Percentiles rank a stretch among this genome's conserved stretches.
Evolutionary conservation across 2,329 filamentous ascomycete species (phyloP).

Genomic region (Fusarium clavum): DNA sequence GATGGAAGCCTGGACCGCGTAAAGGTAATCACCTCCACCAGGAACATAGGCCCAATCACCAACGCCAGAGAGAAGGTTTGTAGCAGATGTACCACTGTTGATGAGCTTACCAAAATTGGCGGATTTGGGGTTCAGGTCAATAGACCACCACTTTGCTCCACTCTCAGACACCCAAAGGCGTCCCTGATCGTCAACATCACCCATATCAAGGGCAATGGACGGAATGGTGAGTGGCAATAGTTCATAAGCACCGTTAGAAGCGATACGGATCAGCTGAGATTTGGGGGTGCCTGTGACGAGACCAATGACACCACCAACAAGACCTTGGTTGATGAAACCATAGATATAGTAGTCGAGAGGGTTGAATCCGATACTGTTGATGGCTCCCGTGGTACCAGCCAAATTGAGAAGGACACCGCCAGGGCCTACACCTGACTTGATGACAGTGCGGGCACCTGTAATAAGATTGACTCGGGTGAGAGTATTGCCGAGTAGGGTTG

Average conservation of each 20-base stretch:
- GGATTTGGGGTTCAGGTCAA: constrained; percentile 5
- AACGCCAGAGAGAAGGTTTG: background rate
- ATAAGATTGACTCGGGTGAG: constrained; percentile 5
- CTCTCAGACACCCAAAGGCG: constrained; percentile 7
- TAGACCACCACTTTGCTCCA: constrained; percentile 7
- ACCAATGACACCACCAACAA: background rate
- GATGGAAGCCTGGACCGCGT: constrained; percentile 3
- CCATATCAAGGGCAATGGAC: background rate
- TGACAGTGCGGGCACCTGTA: background rate
- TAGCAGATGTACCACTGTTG: constrained; percentile 2
- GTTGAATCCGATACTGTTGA: constrained; percentile 13
- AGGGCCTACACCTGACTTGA: background rate
- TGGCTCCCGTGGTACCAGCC: background rate
- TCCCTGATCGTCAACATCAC: constrained; percentile 9
- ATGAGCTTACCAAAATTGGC: constrained; percentile 5
- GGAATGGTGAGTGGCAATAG: background rate
- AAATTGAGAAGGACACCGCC: background rate
- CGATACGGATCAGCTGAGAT: constrained; percentile 8
- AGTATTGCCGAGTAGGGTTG: constrained; percentile 4
- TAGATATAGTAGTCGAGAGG: constrained; percentile 9
- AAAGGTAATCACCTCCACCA: constrained; percentile 10
- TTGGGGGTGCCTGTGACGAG: background rate
- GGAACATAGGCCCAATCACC: constrained; percentile 13
- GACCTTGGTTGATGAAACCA: background rate
- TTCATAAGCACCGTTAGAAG: constrained; percentile 1